phyloP scores from a whole-genome alignment of 371 early-diverging fungal genomes.

The Rhizomucor pusillus region DNA sequence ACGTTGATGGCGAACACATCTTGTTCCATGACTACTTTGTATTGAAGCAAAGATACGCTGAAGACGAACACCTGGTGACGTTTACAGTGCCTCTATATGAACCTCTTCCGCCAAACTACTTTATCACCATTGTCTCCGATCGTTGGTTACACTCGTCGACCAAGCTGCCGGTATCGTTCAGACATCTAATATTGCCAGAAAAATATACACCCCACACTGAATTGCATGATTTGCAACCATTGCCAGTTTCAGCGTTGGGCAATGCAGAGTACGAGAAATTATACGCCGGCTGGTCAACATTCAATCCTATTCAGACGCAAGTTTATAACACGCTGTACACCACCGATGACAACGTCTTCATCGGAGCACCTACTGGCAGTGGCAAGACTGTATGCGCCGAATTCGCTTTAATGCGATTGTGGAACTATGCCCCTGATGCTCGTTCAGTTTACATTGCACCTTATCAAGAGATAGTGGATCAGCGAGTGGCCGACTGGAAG shows the following conservation, averaged over 20 bases:
- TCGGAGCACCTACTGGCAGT: slow-evolving; percentile 96
- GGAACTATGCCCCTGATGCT: slow-evolving; percentile 55
- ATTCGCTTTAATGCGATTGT: slow-evolving; percentile 88
- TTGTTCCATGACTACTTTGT: slow-evolving; percentile 88
- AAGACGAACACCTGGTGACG: slow-evolving; percentile 70
- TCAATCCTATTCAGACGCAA: slow-evolving; percentile 98
- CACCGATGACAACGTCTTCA: slow-evolving; percentile 87
- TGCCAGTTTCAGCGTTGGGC: slow-evolving; percentile 78
- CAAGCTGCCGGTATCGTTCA: slow-evolving; percentile 88
- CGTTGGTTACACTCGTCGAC: slow-evolving; percentile 94
- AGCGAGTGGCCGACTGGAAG: slow-evolving; percentile 79
- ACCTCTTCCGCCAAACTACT: slow-evolving; percentile 95
- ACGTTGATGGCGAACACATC: slow-evolving; percentile 88
- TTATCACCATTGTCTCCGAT: slow-evolving; percentile 88
- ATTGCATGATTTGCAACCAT: slow-evolving; percentile 88
- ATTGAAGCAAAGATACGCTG: slow-evolving; percentile 70
- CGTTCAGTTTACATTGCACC: slow-evolving; percentile 95
- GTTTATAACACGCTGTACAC: slow-evolving; percentile 91
- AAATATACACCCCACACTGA: slow-evolving; percentile 94
- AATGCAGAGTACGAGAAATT: slow-evolving; percentile 69
- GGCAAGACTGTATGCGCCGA: slow-evolving; percentile 98
- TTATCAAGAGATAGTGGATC: slow-evolving; percentile 83
- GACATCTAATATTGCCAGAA: slow-evolving; percentile 88
- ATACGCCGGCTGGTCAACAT: slow-evolving; percentile 64
- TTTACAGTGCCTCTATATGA: slow-evolving; percentile 94